Conservation (phyloP, 805 yeast genomes). For the Cyberlindnera euphorbiiphila region DNA sequence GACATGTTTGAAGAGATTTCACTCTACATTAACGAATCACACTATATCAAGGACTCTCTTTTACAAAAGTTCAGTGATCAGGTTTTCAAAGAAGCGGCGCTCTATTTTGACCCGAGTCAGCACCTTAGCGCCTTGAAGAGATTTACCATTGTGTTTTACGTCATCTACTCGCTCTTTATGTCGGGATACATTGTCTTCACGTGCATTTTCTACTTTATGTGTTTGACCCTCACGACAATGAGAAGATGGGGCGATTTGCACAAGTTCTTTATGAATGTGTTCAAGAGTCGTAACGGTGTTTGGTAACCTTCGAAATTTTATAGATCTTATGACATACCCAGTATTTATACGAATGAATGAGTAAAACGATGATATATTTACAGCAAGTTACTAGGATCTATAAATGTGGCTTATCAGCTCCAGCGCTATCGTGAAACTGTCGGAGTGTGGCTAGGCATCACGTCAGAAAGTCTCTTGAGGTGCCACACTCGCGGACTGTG, state of each 20-base stretch:
- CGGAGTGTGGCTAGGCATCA: no score
- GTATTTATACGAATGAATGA: no score
- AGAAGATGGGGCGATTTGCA: slow-evolving; percentile 17
- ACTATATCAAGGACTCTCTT: slow-evolving; percentile 5
- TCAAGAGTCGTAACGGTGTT: slow-evolving; percentile 14
- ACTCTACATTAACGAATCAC: slow-evolving; percentile 4
- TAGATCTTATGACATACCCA: no score
- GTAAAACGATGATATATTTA: no score
- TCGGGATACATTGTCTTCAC: slow-evolving; percentile 20
- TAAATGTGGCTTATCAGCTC: no score
- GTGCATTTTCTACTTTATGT: slow-evolving; percentile 14
- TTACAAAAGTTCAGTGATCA: slow-evolving; percentile 14
- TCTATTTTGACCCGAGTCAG: not conserved
- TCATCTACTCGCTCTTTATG: slow-evolving; percentile 12
- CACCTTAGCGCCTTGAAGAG: slow-evolving; percentile 2
- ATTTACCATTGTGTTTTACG: slow-evolving; percentile 10
- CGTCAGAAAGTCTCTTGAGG: no score
- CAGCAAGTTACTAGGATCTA: no score
- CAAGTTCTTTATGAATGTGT: slow-evolving; percentile 7
- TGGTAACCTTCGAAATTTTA: slow-evolving; percentile 1
- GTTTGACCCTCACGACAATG: slow-evolving; percentile 15
- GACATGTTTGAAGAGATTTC: slow-evolving; percentile 19
- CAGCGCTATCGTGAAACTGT: no score
- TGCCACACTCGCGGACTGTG: no score
- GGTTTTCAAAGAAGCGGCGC: slow-evolving; percentile 5